Base-by-base conservation (phyloP, 2,329 filamentous ascomycete species). In the Zasmidium cellare region DNA sequence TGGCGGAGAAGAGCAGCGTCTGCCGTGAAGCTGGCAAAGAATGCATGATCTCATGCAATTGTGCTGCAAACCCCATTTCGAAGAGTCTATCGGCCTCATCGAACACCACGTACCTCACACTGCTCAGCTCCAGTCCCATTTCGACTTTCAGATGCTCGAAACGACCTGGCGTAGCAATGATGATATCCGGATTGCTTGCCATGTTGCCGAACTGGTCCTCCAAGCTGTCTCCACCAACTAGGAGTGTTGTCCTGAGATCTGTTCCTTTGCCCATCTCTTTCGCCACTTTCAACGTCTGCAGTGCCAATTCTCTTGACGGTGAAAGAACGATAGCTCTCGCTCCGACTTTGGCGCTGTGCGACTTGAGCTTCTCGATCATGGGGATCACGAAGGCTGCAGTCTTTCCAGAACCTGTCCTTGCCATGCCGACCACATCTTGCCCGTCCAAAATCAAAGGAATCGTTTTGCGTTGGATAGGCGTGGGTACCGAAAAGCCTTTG, bases 381-480 rank as follows among this genome's bases (percentile, higher is more conserved):
- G 94, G 94, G 64, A 99, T 96, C 23, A 97, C 92, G 74, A 99
- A 99, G 20, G 94, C 94, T 1, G 92, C 94, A 1, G 96, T 99
- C 80, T 99, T 99, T 79, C 94, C 94, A 19, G 92, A 97, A 72
- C 94, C 94, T n/a, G 96, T 99, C 65, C 96, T 84, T 7, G 94
- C 94, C 94, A 99, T 99, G 65, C 92, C 96, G 22, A 99, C 93
- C n/a, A 97, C 90, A 82, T 99, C 94, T 76, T 92, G 90, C 54
- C 89, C 85, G 61, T 96, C 90, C 67, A 97, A 81, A 55, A 99
- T 86, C 55, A 97, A 80, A 3, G 94, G 96, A 49, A 99, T 96
- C 1, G 94, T 91, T 76, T 97, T 97, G 66, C 94, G 86, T 79
- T 99, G 94, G 75, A 99, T 99, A 0, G 94, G 94, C 0, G 94